A percentile compares a stretch with the other conserved stretches of the same genome.
Evolutionary conservation across 2,329 filamentous ascomycete species (phyloP).

Genomic region (Pseudonectria buxi): DNA sequence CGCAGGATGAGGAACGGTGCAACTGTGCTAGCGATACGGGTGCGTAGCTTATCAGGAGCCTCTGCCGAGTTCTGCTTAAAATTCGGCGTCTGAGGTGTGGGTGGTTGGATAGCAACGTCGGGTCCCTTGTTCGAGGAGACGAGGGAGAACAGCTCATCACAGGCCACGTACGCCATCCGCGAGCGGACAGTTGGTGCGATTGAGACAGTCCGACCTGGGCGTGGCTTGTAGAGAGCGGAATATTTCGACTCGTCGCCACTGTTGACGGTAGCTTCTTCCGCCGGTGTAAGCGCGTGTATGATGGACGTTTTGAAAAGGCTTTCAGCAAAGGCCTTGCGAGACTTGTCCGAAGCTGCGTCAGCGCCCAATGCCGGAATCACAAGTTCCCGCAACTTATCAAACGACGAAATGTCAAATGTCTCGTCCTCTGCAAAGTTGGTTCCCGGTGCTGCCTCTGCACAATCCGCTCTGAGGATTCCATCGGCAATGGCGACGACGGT

Average conservation of each 20-base stretch:
- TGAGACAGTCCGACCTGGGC: constrained; percentile 66
- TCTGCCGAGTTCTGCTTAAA: constrained; percentile 16
- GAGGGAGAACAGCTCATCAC: constrained; percentile 70
- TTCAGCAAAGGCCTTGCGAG: constrained; percentile 63
- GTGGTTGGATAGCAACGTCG: constrained; percentile 32
- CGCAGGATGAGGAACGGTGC: constrained; percentile 79
- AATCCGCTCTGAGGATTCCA: constrained; percentile 63
- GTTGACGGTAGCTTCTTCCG: constrained; percentile 49
- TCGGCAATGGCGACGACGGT: constrained; percentile 58
- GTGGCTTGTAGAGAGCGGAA: constrained; percentile 50
- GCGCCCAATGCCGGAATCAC: constrained; percentile 69
- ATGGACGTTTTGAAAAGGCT: constrained; percentile 77
- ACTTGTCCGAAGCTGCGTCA: constrained; percentile 55
- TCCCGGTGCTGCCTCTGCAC: constrained; percentile 37
- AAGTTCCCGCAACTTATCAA: constrained; percentile 60
- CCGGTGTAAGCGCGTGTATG: constrained; percentile 57
- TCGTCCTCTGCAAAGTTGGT: constrained; percentile 61
- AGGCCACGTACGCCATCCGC: constrained; percentile 71
- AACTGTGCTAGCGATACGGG: constrained; percentile 64
- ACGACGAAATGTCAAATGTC: constrained; percentile 71
- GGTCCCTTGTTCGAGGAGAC: constrained; percentile 41
- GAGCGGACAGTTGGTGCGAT: constrained; percentile 57
- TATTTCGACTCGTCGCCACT: constrained; percentile 46
- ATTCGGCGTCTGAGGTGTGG: constrained; percentile 36
- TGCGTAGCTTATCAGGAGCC: constrained; percentile 30